Evolutionary conservation across 176 grass and related monocot genomes (phyloP).

Genomic region (Ensete ventricosum): DNA sequence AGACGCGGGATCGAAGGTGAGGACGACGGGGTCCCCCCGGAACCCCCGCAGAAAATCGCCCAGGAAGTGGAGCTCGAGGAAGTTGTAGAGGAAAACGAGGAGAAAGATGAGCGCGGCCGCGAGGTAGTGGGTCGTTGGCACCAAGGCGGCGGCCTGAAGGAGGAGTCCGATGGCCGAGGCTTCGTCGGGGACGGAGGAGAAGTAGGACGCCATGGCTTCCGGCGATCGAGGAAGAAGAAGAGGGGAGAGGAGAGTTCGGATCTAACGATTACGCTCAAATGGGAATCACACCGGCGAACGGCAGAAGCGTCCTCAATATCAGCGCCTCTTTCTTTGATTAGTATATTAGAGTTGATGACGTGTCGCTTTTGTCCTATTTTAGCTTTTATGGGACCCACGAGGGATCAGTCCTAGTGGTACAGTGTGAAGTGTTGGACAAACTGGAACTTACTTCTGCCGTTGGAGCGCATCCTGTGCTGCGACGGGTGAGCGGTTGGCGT

Average conservation of each 20-base stretch:
- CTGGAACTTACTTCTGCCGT: too few relatives aligned
- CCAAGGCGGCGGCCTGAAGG: conserved; percentile 35
- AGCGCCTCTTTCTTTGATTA: too few relatives aligned
- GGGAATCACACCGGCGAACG: too few relatives aligned
- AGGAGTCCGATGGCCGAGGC: conserved; percentile 42
- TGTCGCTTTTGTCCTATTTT: too few relatives aligned
- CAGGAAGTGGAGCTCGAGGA: conserved; percentile 76
- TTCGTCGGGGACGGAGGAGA: conserved; percentile 1
- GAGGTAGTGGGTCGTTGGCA: conserved; percentile 44
- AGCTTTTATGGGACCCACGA: too few relatives aligned
- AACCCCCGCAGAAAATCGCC: conserved; percentile 53
- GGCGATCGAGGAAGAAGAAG: background rate
- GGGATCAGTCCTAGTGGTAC: too few relatives aligned
- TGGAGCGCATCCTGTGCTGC: too few relatives aligned
- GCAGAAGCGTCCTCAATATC: too few relatives aligned
- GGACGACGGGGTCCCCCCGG: conserved; percentile 51
- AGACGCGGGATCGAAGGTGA: conserved; percentile 69
- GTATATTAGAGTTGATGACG: too few relatives aligned
- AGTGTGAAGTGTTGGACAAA: too few relatives aligned
- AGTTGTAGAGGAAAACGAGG: conserved; percentile 44
- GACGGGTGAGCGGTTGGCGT: too few relatives aligned
- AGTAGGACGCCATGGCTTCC: conserved; percentile 20
- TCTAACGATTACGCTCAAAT: background rate
- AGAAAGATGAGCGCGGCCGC: conserved; percentile 25
- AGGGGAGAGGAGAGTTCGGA: background rate